Percentiles rank a stretch among this genome's conserved stretches.
phyloP scores from a whole-genome alignment of 2,329 filamentous ascomycete species.

The Stachybotrys chartarum region DNA sequence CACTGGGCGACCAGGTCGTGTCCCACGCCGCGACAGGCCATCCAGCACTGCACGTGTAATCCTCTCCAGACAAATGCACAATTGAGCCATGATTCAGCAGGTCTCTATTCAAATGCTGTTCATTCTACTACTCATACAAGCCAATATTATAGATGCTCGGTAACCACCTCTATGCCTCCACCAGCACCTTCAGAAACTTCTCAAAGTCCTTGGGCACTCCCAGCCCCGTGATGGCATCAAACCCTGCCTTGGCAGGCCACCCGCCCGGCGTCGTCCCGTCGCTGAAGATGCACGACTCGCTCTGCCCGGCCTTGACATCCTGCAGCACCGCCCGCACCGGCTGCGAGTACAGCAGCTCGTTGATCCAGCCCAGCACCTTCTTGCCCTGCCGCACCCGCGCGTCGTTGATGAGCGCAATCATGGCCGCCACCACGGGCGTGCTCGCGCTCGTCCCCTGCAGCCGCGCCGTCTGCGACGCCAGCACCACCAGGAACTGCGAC shows the following conservation, averaged over 20 bases:
- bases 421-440: conserved; percentile 45
- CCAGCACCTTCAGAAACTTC: conserved; percentile 25
- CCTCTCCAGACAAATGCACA: no score
- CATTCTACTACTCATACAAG: no score
- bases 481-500: conserved; percentile 42
- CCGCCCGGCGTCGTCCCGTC: conserved; percentile 25
- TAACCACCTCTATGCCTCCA: conserved; percentile 9
- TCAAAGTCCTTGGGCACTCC: conserved; percentile 37
- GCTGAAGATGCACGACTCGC: conserved; percentile 30
- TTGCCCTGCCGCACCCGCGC: conserved; percentile 41
- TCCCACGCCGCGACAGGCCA: no score
- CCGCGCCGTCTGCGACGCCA: conserved; percentile 15
- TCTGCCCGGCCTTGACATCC: conserved; percentile 34
- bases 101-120: no score
- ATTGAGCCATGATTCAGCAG: no score
- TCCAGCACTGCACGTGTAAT: no score
- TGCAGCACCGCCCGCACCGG: conserved; percentile 27
- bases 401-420: conserved; percentile 49
- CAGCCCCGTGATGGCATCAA: conserved; percentile 42
- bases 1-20: no score
- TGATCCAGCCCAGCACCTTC: conserved; percentile 45
- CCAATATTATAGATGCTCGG: no score
- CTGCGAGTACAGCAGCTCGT: conserved; percentile 37
- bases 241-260: conserved; percentile 38
- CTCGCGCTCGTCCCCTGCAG: conserved; percentile 43